Percentiles rank a stretch among this genome's conserved stretches.
These are phyloP conservation scores for Lanmaoa rubissima DNA, from an alignment of 768 basidiomycete species.

Conservation along the genomic window DNA sequence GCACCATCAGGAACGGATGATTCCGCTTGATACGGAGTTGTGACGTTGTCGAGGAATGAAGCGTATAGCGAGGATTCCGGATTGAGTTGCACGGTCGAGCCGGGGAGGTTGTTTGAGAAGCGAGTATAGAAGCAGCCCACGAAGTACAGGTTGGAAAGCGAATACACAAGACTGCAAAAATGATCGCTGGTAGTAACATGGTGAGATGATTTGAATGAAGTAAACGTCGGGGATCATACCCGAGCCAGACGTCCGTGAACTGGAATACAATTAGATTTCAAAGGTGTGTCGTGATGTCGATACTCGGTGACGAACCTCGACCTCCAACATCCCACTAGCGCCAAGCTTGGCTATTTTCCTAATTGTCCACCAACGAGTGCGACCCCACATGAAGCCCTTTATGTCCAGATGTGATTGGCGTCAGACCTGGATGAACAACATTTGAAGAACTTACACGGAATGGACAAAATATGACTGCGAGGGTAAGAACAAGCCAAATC, in stretches of 20 bases:
- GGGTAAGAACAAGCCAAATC: slow-evolving; percentile 70
- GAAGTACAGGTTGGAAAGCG: slow-evolving; percentile 69
- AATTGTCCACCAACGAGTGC: slow-evolving; percentile 74
- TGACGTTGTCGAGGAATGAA: background rate
- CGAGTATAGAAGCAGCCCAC: slow-evolving; percentile 68
- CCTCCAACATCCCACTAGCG: slow-evolving; percentile 63
- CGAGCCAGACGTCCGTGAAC: slow-evolving; percentile 91
- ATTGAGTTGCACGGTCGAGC: background rate
- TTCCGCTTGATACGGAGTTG: background rate
- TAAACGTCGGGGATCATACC: slow-evolving; percentile 42
- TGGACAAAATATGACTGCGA: slow-evolving; percentile 69
- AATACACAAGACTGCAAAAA: slow-evolving; percentile 76
- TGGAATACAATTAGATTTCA: slow-evolving; percentile 27
- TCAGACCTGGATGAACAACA: background rate
- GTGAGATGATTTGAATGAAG: slow-evolving; percentile 6
- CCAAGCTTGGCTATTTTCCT: slow-evolving; percentile 61
- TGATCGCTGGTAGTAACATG: slow-evolving; percentile 55
- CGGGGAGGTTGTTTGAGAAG: background rate
- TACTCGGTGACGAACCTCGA: slow-evolving; percentile 54
- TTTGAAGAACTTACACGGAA: slow-evolving; percentile 48
- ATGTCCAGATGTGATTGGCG: slow-evolving; percentile 35
- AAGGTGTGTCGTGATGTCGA: background rate
- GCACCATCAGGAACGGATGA: background rate
- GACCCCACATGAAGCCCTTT: slow-evolving; percentile 39
- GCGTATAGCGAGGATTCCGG: background rate